Base-by-base conservation (phyloP, 805 yeast species). In the Metschnikowia henanensis region DNA sequence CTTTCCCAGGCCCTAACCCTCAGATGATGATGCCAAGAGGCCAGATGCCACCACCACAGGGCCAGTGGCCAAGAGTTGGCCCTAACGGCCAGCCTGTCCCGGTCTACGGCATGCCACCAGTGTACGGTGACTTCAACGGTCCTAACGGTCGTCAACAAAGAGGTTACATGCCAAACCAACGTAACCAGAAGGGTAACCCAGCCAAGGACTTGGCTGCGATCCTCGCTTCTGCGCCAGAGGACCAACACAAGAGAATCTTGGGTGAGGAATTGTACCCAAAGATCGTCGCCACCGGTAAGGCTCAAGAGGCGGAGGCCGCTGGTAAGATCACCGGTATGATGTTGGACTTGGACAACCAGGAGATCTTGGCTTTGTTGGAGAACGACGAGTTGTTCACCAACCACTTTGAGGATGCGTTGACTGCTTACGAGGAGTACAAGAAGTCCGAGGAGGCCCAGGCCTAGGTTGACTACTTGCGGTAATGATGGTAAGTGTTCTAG, bases 291-390 rank as follows among this genome's bases (percentile, higher is more conserved):
- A 82, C 87, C 52, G 90, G 88, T 62, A 86, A 86, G 74, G 88
- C 91, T 60, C 82, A 83, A 59, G 95, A 90, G 64, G 86, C 85
- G 47, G 96, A 90, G 73, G 89, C 96, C 62, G 97, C 97, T 57
- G 96, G 97, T 75, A 92, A 91, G 78, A 88, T 94, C 68, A 94
- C 99, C 56, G 97, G 98, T 77, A 94, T 94, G 98, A 82, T 94
- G 77, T 81, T 94, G 65, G 97, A 91, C 66, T 83, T 92, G 82
- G 95, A 90, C 65, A 87, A 87, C 72, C 81, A 81, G 62, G 97
- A 92, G 75, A 87, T 94, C 60, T 73, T 91, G 62, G 85, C 86
- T 50, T 78, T 92, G 68, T 81, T 89, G 68, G 95, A 88, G 64
- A 94, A 91, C 67, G 96, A 89, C 54, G 90, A 82, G 59, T 80